Conservation (phyloP, 441 rosid genomes). For the Adansonia grandidieri region DNA sequence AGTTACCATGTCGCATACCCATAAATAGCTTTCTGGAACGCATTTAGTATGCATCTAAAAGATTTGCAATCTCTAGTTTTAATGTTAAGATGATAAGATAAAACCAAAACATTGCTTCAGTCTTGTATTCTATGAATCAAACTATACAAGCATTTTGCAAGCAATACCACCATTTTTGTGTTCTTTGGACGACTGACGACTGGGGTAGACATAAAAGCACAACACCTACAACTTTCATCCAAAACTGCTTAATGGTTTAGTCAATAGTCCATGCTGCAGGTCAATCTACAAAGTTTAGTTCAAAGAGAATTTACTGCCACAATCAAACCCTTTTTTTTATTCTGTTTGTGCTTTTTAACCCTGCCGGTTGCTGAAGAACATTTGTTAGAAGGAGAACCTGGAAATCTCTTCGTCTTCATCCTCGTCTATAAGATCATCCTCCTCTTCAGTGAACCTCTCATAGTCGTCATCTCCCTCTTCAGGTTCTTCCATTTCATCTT, state of each 20-base stretch:
- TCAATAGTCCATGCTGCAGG: neutral
- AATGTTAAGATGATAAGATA: neutral
- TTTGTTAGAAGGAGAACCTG: conserved; percentile 48
- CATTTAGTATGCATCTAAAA: neutral
- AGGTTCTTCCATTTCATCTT: conserved; percentile 41
- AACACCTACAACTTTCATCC: conserved; percentile 7
- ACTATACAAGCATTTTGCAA: conserved; percentile 1
- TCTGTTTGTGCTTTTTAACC: neutral
- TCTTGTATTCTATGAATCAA: neutral
- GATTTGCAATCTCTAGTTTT: neutral
- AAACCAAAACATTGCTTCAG: neutral
- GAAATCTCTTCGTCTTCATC: conserved; percentile 77
- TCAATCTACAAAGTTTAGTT: neutral
- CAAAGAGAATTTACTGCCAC: conserved; percentile 3
- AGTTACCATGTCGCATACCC: no score
- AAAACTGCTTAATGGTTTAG: neutral
- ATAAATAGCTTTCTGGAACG: no score
- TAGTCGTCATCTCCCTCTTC: conserved; percentile 50
- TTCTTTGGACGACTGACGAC: neutral
- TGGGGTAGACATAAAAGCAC: no score
- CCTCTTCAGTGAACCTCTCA: conserved; percentile 45
- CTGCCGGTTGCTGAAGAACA: neutral
- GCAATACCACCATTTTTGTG: neutral
- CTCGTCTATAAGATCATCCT: conserved; percentile 60
- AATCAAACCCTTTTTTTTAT: neutral